These are phyloP conservation scores for Pleomassaria siparia DNA, from an alignment of 2,329 filamentous ascomycete genomes.

Conservation along the genomic window DNA sequence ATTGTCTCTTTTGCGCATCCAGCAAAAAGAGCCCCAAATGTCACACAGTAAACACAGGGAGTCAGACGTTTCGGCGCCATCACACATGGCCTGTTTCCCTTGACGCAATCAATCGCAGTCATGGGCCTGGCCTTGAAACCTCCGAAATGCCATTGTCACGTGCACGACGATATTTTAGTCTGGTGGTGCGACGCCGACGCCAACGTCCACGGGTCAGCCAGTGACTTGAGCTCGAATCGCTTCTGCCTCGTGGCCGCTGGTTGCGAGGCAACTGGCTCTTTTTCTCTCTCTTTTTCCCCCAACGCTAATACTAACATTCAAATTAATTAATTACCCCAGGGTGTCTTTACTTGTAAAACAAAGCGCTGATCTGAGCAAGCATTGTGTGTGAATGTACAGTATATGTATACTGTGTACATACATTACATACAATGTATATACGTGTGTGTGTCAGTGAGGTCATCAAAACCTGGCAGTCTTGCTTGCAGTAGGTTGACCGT, in stretches of 20 bases:
- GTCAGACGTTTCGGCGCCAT: not conserved
- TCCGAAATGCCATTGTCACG: not conserved
- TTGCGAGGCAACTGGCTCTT: not conserved
- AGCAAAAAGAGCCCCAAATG: too few relatives aligned
- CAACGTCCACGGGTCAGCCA: not conserved
- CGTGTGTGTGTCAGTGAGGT: too few relatives aligned
- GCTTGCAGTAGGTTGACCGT: not conserved
- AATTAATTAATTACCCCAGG: too few relatives aligned
- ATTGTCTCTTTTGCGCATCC: too few relatives aligned
- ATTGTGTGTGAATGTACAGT: too few relatives aligned
- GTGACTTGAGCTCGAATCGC: slow-evolving; percentile 2
- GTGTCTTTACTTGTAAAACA: not conserved
- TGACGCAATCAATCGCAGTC: not conserved
- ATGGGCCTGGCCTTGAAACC: not conserved
- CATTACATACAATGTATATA: too few relatives aligned
- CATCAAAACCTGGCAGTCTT: too few relatives aligned
- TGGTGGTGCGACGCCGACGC: not conserved
- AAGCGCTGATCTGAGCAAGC: slow-evolving; percentile 12
- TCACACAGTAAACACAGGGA: too few relatives aligned
- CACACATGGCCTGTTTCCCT: not conserved
- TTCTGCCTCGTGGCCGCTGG: not conserved
- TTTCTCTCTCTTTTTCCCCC: too few relatives aligned
- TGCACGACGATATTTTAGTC: not conserved
- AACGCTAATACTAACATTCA: too few relatives aligned
- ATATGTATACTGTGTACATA: too few relatives aligned